These are phyloP conservation scores for Ceratocystis albifundus DNA, from an alignment of 2,329 filamentous ascomycete species.

Conservation along the genomic window DNA sequence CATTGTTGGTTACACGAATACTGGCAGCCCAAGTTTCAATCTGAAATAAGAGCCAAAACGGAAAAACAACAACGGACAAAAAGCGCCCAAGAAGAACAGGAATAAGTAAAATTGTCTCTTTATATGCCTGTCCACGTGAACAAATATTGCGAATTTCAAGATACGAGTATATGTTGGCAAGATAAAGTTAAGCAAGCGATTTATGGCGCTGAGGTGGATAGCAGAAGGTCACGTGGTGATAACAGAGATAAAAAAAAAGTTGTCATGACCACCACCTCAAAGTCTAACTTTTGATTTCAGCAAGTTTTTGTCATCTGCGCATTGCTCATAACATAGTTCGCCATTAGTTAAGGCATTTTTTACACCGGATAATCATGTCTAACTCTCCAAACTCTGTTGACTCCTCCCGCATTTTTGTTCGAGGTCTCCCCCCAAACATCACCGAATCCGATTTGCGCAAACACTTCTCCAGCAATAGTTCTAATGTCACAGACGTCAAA, in stretches of 20 bases:
- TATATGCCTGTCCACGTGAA: too few species aligned
- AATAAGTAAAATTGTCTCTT: too few species aligned
- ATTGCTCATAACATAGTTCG: not conserved
- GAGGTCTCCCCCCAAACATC: constrained; percentile 74
- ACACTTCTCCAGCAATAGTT: constrained; percentile 66
- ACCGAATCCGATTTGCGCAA: constrained; percentile 75
- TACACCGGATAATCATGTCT: too few species aligned
- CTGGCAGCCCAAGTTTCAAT: too few species aligned
- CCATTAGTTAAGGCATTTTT: constrained; percentile 2
- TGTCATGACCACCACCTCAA: constrained; percentile 1
- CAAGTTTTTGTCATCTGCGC: not conserved
- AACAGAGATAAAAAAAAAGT: constrained; percentile 25
- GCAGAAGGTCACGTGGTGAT: constrained; percentile 24
- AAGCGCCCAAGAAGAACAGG: too few species aligned
- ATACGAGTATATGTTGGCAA: too few species aligned
- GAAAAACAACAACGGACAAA: too few species aligned
- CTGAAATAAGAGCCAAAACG: too few species aligned
- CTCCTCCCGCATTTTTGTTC: constrained; percentile 64
- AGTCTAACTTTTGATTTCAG: not conserved
- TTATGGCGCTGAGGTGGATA: not conserved
- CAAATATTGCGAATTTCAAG: too few species aligned
- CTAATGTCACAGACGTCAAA: constrained; percentile 80
- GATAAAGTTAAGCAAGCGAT: not conserved
- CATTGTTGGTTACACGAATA: not conserved
- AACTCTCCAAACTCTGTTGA: constrained; percentile 32